phyloP scores from a whole-genome alignment of 495 filamentous ascomycete genomes.

The Ascobolus immersus region DNA sequence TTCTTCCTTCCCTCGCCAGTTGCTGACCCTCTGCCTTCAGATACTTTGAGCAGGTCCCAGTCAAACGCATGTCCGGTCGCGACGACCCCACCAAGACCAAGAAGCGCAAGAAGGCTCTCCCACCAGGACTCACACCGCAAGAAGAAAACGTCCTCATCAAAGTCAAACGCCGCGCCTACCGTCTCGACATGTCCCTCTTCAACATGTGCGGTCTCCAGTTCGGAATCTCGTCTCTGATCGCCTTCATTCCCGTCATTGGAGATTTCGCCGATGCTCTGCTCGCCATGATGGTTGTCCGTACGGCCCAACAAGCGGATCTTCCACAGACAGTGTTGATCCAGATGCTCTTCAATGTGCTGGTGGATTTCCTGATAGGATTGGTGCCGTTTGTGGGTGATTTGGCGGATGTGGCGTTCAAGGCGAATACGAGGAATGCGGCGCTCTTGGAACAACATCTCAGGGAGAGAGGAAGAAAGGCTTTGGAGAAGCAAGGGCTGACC shows the following conservation, averaged over 20 bases:
- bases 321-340: slow-evolving; percentile 25
- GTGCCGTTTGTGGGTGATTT: slow-evolving; percentile 70
- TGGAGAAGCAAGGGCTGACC: slow-evolving; percentile 17
- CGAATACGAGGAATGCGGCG: slow-evolving; percentile 56
- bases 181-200: slow-evolving; percentile 53
- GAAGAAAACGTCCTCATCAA: slow-evolving; percentile 56
- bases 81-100: slow-evolving; percentile 28
- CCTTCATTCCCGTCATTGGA: slow-evolving; percentile 51
- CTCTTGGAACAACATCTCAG: slow-evolving; percentile 47
- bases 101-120: slow-evolving; percentile 41
- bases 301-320: slow-evolving; percentile 45
- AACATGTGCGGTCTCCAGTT: slow-evolving; percentile 51
- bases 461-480: slow-evolving; percentile 27
- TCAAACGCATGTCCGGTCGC: slow-evolving; percentile 33
- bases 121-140: slow-evolving; percentile 45
- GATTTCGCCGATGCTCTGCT: slow-evolving; percentile 47
- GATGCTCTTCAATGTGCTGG: slow-evolving; percentile 52
- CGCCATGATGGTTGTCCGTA: slow-evolving; percentile 41
- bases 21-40: no score
- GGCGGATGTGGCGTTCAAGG: slow-evolving; percentile 38
- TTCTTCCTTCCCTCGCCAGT: no score
- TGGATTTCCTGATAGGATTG: slow-evolving; percentile 63
- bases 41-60: slow-evolving; percentile 47
- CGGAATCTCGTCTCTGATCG: slow-evolving; percentile 64
- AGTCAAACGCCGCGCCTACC: slow-evolving; percentile 57